Evolutionary conservation across 169 alveolate species (phyloP).

Genomic region (Plasmodium fragile): DNA sequence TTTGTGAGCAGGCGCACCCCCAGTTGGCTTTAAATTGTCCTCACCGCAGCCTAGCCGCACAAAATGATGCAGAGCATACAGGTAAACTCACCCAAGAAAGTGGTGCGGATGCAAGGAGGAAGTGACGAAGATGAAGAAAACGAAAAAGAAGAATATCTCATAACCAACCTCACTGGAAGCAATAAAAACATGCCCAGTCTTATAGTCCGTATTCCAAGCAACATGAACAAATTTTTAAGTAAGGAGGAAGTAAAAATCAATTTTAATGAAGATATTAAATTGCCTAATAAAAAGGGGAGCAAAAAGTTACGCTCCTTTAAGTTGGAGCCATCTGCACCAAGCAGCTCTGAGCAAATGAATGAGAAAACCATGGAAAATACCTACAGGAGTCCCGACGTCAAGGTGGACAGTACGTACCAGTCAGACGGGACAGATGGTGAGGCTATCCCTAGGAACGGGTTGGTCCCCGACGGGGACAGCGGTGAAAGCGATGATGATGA

Average conservation of each 20-base stretch:
- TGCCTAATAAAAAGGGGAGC: conserved; percentile 18
- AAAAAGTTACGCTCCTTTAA: conserved; percentile 43
- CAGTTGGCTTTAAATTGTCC: background rate
- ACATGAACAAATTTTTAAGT: conserved; percentile 66
- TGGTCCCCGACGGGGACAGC: background rate
- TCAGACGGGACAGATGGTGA: conserved; percentile 19
- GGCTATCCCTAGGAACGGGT: background rate
- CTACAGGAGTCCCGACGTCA: background rate
- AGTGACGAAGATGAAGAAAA: conserved; percentile 18
- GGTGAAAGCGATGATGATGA: background rate
- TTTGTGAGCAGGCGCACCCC: background rate
- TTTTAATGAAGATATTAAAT: conserved; percentile 38
- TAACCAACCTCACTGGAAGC: conserved; percentile 34
- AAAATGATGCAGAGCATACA: conserved; percentile 56
- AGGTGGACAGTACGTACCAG: conserved; percentile 36
- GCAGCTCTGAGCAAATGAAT: background rate
- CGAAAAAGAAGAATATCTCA: conserved; percentile 63
- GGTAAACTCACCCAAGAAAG: conserved; percentile 51
- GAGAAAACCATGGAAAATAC: conserved; percentile 15
- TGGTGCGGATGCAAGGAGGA: background rate
- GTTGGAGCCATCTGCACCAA: conserved; percentile 3
- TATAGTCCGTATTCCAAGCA: conserved; percentile 34
- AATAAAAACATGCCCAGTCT: conserved; percentile 64
- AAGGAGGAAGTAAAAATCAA: conserved; percentile 36
- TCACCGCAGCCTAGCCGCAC: background rate